Base-by-base conservation (phyloP, 768 basidiomycete species). In the Pleurotus citrinopileatus region DNA sequence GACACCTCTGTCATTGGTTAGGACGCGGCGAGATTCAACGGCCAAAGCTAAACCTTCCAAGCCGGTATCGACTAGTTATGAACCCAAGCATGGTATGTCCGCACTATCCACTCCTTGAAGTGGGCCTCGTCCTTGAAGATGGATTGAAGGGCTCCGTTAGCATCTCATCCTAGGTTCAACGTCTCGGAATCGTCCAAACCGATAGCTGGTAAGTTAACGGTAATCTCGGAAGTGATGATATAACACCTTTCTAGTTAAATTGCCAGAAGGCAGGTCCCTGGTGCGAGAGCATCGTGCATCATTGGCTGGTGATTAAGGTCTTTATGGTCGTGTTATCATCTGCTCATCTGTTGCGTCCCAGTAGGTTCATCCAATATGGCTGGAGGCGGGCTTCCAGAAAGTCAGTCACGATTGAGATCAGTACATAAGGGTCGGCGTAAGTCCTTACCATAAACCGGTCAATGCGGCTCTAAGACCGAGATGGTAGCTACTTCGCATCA, bases 341-440 rank as follows among this genome's bases (percentile, higher is more conserved):
- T 34, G 48, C 34, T 37, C 34, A 51, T 32, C 26, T 9, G 22
- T 12, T n/a, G 5, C 20, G n/a, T 32, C 29, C 8, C 9, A 10
- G 19, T 34, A 51, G 48, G 48, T 37, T 23, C 48, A 51, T 51
- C 48, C 48, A 51, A 37, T 51, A 25, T 37, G 29, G 22, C 45
- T 47, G 48, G 48, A 37, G 22, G 29, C 29, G 20, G 48, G 48
- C 48, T 51, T 51, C 48, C 48, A 37, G 48, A 51, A 51, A 34
- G 32, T 37, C 28, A 19, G 20, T 32, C 32, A 19, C 23, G 27
- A 51, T 19, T 32, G 19, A 51, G 25, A 36, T 19, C 23, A n/a
- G 34, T 51, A 34, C 28, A 51, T 37, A 37, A 51, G 17, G 34
- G 48, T n/a, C 37, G 48, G 48, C 22, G 48, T 51, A 25, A 37